Percentiles rank a stretch among this genome's conserved stretches.
phyloP scores from a whole-genome alignment of 2,329 filamentous ascomycete species.

The Cercospora janseana region DNA sequence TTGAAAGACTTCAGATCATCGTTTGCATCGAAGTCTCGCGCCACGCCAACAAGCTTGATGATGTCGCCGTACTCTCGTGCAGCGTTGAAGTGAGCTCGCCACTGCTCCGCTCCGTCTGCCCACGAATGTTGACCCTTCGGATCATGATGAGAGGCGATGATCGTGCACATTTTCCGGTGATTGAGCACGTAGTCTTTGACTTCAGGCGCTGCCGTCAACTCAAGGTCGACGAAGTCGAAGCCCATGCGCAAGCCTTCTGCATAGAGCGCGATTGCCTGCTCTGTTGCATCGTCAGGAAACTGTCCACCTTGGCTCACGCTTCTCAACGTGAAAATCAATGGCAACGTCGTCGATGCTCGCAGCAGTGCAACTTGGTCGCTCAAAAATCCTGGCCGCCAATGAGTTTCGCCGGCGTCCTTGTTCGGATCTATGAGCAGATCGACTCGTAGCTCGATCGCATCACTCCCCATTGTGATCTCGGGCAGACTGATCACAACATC shows the following conservation, averaged over 20 bases:
- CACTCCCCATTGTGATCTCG: slow-evolving; percentile 74
- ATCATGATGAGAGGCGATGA: slow-evolving; percentile 96
- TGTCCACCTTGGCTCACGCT: slow-evolving; percentile 82
- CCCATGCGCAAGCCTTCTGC: slow-evolving; percentile 75
- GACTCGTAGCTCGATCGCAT: slow-evolving; percentile 91
- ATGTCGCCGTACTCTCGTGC: slow-evolving; percentile 87
- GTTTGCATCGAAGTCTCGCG: slow-evolving; percentile 76
- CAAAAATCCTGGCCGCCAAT: slow-evolving; percentile 65
- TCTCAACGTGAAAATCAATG: slow-evolving; percentile 88
- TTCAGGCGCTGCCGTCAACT: slow-evolving; percentile 80
- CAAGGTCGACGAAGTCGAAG: slow-evolving; percentile 88
- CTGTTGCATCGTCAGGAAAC: slow-evolving; percentile 75
- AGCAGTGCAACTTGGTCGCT: slow-evolving; percentile 78
- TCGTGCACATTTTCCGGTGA: slow-evolving; percentile 68
- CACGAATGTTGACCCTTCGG: slow-evolving; percentile 75
- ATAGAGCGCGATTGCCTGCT: slow-evolving; percentile 67
- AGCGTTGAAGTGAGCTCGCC: slow-evolving; percentile 85
- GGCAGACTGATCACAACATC: slow-evolving; percentile 64
- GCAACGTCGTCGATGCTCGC: slow-evolving; percentile 67
- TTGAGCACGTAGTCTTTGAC: slow-evolving; percentile 57
- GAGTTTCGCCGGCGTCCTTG: slow-evolving; percentile 55
- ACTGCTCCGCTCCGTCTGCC: slow-evolving; percentile 67
- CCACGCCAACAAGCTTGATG: slow-evolving; percentile 88
- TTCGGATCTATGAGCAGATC: slow-evolving; percentile 78
- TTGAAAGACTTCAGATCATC: slow-evolving; percentile 81